A percentile compares a stretch with the other conserved stretches of the same genome.
phyloP scores from a whole-genome alignment of 192 early-diverging fungal genomes.

The Paraglomus brasilianum region DNA sequence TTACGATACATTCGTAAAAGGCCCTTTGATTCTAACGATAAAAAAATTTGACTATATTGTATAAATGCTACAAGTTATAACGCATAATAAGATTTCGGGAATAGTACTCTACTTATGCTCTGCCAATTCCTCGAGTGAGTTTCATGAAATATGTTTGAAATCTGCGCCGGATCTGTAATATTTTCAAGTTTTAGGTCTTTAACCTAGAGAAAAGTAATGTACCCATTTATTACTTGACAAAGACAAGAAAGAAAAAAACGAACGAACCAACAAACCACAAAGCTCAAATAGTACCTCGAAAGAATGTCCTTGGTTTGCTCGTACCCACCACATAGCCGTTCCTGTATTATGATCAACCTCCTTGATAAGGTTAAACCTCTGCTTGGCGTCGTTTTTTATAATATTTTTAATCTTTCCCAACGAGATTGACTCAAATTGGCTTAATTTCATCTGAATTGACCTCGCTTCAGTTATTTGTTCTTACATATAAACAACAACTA shows the following conservation, averaged over 20 bases:
- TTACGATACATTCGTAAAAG: constrained; percentile 78
- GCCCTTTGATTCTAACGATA: constrained; percentile 56
- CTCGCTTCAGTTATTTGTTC: too few relatives aligned
- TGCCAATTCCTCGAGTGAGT: constrained; percentile 57
- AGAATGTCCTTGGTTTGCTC: constrained; percentile 88
- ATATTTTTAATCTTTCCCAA: constrained; percentile 63
- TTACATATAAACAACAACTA: too few relatives aligned
- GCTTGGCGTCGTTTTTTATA: constrained; percentile 84
- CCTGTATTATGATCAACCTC: constrained; percentile 29
- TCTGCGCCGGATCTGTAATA: constrained; percentile 44
- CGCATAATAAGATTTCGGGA: too few relatives aligned
- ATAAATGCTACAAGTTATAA: too few relatives aligned
- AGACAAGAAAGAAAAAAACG: too few relatives aligned
- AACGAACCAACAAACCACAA: too few relatives aligned
- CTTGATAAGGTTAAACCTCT: constrained; percentile 68
- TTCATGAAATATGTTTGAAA: constrained; percentile 67
- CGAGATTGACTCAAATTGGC: constrained; percentile 57
- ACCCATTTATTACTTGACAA: too few relatives aligned
- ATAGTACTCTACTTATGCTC: constrained; percentile 46
- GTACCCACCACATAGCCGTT: constrained; percentile 55
- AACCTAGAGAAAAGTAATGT: constrained; percentile 33
- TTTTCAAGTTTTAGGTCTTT: constrained; percentile 47
- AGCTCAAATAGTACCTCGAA: constrained; percentile 36
- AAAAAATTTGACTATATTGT: background rate
- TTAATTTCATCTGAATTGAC: constrained; percentile 35